phyloP scores from a whole-genome alignment of 2,329 filamentous ascomycete species.

The Onygenales sp. region DNA sequence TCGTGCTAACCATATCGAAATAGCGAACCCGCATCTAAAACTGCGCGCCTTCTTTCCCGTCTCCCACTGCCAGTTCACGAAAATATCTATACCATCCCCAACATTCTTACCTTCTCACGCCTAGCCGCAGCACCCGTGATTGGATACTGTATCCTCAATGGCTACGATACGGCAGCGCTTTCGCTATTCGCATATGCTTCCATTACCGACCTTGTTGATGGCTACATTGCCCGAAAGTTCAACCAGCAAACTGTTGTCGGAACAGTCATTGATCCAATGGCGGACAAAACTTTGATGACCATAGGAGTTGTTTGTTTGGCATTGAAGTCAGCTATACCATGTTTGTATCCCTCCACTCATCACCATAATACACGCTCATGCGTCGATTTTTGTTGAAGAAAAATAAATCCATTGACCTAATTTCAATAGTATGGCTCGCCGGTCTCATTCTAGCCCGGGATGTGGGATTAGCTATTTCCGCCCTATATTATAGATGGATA shows the following conservation, averaged over 20 bases:
- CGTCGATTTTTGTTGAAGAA: neutral
- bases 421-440: conserved; percentile 63
- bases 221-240: conserved; percentile 84
- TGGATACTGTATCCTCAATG: conserved; percentile 79
- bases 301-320: conserved; percentile 78
- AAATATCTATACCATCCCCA: conserved; percentile 96
- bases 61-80: conserved; percentile 47
- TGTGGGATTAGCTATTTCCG: conserved; percentile 68
- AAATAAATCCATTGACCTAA: neutral
- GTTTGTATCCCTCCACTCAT: conserved; percentile 37
- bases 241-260: conserved; percentile 88
- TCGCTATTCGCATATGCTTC: conserved; percentile 87
- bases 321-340: conserved; percentile 68
- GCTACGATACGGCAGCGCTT: conserved; percentile 68
- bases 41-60: conserved; percentile 24
- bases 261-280: conserved; percentile 91
- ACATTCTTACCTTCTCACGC: conserved; percentile 80
- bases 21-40: conserved; percentile 13
- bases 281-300: conserved; percentile 94
- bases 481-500: conserved; percentile 93
- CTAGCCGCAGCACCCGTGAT: conserved; percentile 73
- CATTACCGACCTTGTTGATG: conserved; percentile 84
- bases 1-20: neutral
- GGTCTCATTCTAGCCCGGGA: conserved; percentile 87
- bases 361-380: neutral